Base-by-base conservation (phyloP, 306 rosid species). In the Cicer judaicum region DNA sequence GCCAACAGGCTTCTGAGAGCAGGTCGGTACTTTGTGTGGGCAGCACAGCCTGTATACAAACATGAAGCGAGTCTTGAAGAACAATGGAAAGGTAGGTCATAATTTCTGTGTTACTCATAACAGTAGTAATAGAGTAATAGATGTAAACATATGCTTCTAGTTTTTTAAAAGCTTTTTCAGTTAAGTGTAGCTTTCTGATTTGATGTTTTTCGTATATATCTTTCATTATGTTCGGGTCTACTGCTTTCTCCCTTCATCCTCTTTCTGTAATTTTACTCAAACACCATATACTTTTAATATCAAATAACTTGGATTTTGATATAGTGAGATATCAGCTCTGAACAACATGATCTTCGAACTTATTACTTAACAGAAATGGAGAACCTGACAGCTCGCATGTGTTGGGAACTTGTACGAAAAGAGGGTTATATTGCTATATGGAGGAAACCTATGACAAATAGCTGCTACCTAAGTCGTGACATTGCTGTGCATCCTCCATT, bases 11-110 rank as follows among this genome's bases (percentile, higher is more conserved):
- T 91, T 77, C 90, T 93, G 71, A 88, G 97, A 80, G 92, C 92
- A 0, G 97, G 98, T 73, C 92, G 93, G 48, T 88, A 93, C 80
- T 93, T 91, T 83, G 90, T 88, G 14, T 93, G 98, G 98, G 97
- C 97, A 11, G 97, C 96, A 14, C 96, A 93, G 77, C 96, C 96
- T 11, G 93, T 93, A 67, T 85, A 90, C 81, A 91, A 89, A 79
- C 92, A 85, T 55, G 92, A 89, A 82, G 89, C 84, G 60, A 66
- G 67, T 81, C 89, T 91, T 68, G 89, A 80, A 76, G 87, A 83
- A 81, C 92, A 93, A 81, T 89, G 98, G 98, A 84, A 84, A 93
- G 98, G 98, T 93, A 82, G 62, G 68, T 76, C 65, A 70, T 34
- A 24, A 10, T 70, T 73, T 71, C 19, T 62, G 63, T 62, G 63